Conservation (phyloP, 106 monocot genomes). For the Platanthera zijinensis region DNA sequence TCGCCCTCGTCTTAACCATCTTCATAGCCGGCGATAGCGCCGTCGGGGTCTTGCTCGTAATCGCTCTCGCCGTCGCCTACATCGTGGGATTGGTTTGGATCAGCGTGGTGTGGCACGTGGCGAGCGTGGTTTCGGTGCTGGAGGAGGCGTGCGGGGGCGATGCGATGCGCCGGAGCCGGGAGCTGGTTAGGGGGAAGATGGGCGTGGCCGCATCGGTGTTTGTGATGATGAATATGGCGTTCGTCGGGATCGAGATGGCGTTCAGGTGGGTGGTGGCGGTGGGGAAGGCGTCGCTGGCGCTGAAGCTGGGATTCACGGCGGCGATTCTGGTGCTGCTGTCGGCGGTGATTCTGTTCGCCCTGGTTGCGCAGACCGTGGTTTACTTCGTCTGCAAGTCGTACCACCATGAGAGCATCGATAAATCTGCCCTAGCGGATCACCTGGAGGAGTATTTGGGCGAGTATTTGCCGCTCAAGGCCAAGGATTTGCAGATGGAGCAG, state of each 20-base stretch:
- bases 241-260: slow-evolving; percentile 39
- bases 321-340: slow-evolving; percentile 29
- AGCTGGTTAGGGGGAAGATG: slow-evolving; percentile 54
- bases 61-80: slow-evolving; percentile 23
- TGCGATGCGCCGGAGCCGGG: slow-evolving; percentile 46
- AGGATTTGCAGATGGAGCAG: slow-evolving; percentile 78
- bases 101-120: slow-evolving; percentile 58
- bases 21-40: slow-evolving; percentile 13
- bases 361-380: slow-evolving; percentile 70
- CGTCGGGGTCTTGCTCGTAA: not conserved
- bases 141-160: slow-evolving; percentile 40
- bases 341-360: slow-evolving; percentile 37
- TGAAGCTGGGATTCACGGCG: slow-evolving; percentile 20
- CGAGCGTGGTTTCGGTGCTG: slow-evolving; percentile 59
- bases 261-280: slow-evolving; percentile 42
- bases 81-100: slow-evolving; percentile 36
- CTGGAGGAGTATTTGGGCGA: slow-evolving; percentile 85
- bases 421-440: slow-evolving; percentile 65
- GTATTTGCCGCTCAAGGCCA: slow-evolving; percentile 60
- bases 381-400: slow-evolving; percentile 92
- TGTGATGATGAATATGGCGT: slow-evolving; percentile 31
- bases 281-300: not conserved
- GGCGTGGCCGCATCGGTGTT: slow-evolving; percentile 39
- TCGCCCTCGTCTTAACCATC: slow-evolving; percentile 11
- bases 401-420: slow-evolving; percentile 95